phyloP scores from a whole-genome alignment of 139 green algal species.

The Tetradesmus lagerheimii region DNA sequence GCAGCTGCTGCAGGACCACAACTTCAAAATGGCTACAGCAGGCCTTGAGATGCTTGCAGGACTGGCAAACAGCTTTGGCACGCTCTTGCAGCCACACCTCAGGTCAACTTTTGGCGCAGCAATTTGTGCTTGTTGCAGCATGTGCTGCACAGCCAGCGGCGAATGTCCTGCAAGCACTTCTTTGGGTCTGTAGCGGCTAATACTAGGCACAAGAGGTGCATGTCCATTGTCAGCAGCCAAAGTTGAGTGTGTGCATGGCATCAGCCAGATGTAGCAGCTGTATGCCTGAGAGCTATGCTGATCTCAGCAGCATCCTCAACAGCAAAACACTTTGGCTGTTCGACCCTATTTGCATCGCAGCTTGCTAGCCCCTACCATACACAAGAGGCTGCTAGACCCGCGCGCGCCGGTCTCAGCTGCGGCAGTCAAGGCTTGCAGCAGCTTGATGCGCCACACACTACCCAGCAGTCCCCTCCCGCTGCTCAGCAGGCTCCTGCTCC shows the following conservation, averaged over 20 bases:
- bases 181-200: background rate
- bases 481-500: conserved; percentile 8
- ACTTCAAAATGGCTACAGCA: conserved; percentile 88
- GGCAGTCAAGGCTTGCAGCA: conserved; percentile 12
- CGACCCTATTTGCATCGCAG: background rate
- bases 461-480: conserved; percentile 9
- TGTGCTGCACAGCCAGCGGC: background rate
- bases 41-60: conserved; percentile 78
- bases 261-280: background rate
- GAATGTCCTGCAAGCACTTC: background rate
- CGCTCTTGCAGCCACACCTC: conserved; percentile 64
- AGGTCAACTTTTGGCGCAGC: conserved; percentile 46
- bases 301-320: too few species aligned
- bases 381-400: conserved; percentile 21
- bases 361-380: background rate
- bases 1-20: conserved; percentile 77
- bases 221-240: background rate
- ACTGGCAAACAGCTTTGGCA: conserved; percentile 66
- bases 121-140: background rate
- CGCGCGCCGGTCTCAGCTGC: conserved; percentile 6
- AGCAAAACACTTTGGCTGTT: background rate
- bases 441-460: background rate
- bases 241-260: background rate
- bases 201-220: too few species aligned
- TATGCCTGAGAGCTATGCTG: background rate